Percentiles rank a stretch among this genome's conserved stretches.
Conservation (phyloP, 495 filamentous ascomycete species). For the Penicillium herquei region DNA sequence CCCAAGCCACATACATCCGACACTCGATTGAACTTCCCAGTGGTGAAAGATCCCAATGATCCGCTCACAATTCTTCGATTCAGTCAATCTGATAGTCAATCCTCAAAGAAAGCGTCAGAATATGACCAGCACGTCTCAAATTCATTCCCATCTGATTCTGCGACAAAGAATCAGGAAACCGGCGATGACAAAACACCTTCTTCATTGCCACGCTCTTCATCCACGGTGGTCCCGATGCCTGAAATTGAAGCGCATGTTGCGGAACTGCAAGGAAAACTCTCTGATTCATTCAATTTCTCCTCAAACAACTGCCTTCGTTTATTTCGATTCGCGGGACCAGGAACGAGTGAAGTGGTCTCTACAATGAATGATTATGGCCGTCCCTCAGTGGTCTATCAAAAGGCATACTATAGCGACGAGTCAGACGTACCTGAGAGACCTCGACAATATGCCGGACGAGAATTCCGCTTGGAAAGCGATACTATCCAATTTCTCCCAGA, state of each 20-base stretch:
- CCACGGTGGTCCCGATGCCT: constrained; percentile 11
- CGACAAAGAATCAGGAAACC: constrained; percentile 8
- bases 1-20: constrained; percentile 25
- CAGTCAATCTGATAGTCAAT: constrained; percentile 59
- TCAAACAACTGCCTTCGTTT: constrained; percentile 18
- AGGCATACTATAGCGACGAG: constrained; percentile 85
- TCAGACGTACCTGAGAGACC: constrained; percentile 76
- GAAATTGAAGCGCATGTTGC: constrained; percentile 21
- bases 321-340: constrained; percentile 28
- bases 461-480: constrained; percentile 76
- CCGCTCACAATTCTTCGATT: constrained; percentile 61
- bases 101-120: constrained; percentile 37
- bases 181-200: constrained; percentile 10
- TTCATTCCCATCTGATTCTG: constrained; percentile 15
- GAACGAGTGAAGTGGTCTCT: constrained; percentile 24
- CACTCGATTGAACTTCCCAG: constrained; percentile 59
- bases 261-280: constrained; percentile 22
- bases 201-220: constrained; percentile 23
- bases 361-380: constrained; percentile 35
- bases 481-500: constrained; percentile 73
- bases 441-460: constrained; percentile 84
- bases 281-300: constrained; percentile 31
- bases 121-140: constrained; percentile 18
- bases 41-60: constrained; percentile 77
- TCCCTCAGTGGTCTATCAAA: constrained; percentile 71